These are phyloP conservation scores for Voacanga thouarsii DNA, from an alignment of 257 asterid genomes.

Conservation along the genomic window DNA sequence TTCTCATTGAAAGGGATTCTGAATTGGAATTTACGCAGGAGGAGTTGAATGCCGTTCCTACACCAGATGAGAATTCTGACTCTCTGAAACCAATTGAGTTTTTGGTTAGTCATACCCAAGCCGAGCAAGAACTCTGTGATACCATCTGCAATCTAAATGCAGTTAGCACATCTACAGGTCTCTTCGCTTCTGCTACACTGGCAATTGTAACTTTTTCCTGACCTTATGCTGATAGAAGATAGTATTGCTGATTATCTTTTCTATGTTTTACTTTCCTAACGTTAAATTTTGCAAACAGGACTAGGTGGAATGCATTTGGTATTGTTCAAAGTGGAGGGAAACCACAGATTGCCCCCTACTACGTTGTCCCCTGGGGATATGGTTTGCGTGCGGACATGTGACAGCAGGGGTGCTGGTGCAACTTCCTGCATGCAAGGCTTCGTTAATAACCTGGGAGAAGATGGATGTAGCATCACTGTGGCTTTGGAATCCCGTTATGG, in stretches of 20 bases:
- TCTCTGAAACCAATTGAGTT: slow-evolving; percentile 68
- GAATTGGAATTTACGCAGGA: slow-evolving; percentile 92
- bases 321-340: slow-evolving; percentile 80
- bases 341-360: slow-evolving; percentile 86
- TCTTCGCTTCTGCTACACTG: slow-evolving; percentile 5
- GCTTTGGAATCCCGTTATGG: slow-evolving; percentile 97
- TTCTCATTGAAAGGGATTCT: slow-evolving; percentile 81
- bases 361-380: slow-evolving; percentile 97
- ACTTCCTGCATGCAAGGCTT: slow-evolving; percentile 93
- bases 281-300: slow-evolving; percentile 46
- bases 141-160: slow-evolving; percentile 90
- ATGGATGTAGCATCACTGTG: slow-evolving; percentile 84
- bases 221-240: slow-evolving; percentile 5
- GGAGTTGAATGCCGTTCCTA: slow-evolving; percentile 87
- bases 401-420: slow-evolving; percentile 87
- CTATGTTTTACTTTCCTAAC: not conserved
- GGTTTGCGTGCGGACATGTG: slow-evolving; percentile 95
- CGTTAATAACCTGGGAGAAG: slow-evolving; percentile 84
- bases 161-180: slow-evolving; percentile 85
- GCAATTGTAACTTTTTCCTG: no score
- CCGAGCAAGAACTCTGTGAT: slow-evolving; percentile 94
- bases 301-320: slow-evolving; percentile 98
- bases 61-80: slow-evolving; percentile 55
- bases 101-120: slow-evolving; percentile 85
- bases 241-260: not conserved